Conservation (phyloP, 2,329 filamentous ascomycete genomes). For the Emmonsiellopsis sp. region DNA sequence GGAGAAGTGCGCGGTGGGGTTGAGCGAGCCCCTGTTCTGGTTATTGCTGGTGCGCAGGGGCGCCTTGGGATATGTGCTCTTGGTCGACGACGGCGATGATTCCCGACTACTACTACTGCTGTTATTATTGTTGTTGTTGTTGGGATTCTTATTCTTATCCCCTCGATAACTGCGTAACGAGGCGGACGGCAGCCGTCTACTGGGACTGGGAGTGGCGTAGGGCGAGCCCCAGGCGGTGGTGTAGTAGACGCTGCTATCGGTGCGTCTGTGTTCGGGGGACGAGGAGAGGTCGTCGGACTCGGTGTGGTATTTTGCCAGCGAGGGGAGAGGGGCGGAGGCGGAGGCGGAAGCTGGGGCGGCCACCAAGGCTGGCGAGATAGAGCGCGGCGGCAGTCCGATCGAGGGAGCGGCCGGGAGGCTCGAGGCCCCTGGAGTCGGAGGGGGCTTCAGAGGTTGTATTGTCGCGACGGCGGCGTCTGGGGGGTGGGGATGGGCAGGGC, state of each 20-base stretch:
- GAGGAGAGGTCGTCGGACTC: slow-evolving; percentile 28
- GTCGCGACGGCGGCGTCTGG: slow-evolving; percentile 23
- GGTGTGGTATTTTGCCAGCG: slow-evolving; percentile 23
- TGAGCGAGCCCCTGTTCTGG: background rate
- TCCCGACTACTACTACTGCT: background rate
- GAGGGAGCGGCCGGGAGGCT: slow-evolving; percentile 28
- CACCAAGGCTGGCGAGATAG: background rate
- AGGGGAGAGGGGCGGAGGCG: slow-evolving; percentile 5
- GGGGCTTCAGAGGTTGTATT: slow-evolving; percentile 23
- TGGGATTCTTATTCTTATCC: background rate
- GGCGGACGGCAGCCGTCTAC: slow-evolving; percentile 31
- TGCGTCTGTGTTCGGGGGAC: slow-evolving; percentile 33
- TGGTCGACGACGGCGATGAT: slow-evolving; percentile 15
- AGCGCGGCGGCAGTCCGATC: slow-evolving; percentile 19
- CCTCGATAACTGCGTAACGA: slow-evolving; percentile 12
- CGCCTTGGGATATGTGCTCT: slow-evolving; percentile 6
- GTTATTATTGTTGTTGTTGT: background rate
- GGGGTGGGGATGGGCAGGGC: slow-evolving; percentile 17
- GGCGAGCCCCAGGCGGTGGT: slow-evolving; percentile 90
- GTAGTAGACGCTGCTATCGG: slow-evolving; percentile 47
- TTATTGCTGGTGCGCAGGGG: background rate
- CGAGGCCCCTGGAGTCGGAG: slow-evolving; percentile 28
- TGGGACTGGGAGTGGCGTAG: slow-evolving; percentile 57
- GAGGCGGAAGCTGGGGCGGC: background rate
- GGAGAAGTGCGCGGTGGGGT: slow-evolving; percentile 15